phyloP scores from a whole-genome alignment of 1,139 yeast genomes.

The Diutina mesorugosa region DNA sequence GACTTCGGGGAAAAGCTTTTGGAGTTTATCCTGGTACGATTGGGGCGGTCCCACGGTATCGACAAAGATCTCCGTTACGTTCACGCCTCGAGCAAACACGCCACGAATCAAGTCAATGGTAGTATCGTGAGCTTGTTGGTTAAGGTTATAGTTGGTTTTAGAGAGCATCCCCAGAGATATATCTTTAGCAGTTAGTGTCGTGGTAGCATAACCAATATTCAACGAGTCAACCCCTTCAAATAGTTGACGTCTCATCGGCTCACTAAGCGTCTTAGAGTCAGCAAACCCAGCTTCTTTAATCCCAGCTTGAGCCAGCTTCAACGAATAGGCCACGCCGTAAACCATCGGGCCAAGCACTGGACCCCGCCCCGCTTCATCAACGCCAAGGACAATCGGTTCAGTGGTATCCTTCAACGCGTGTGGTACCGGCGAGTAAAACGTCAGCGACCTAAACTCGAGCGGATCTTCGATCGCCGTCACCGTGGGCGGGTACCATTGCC shows the following conservation, averaged over 20 bases:
- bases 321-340: constrained; percentile 75
- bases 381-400: constrained; percentile 51
- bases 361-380: constrained; percentile 97
- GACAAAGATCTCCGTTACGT: constrained; percentile 60
- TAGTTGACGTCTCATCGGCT: constrained; percentile 49
- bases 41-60: constrained; percentile 97
- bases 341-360: constrained; percentile 98
- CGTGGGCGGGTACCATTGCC: constrained; percentile 20
- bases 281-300: constrained; percentile 60
- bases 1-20: constrained; percentile 53
- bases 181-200: constrained; percentile 76
- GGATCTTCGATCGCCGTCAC: constrained; percentile 14
- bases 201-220: constrained; percentile 80
- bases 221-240: constrained; percentile 45
- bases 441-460: constrained; percentile 4
- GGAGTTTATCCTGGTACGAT: constrained; percentile 66
- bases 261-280: constrained; percentile 82
- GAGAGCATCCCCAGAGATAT: constrained; percentile 80
- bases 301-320: constrained; percentile 18
- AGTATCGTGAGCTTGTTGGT: constrained; percentile 93
- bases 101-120: constrained; percentile 65
- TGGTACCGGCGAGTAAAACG: constrained; percentile 9
- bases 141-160: constrained; percentile 45
- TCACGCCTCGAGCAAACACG: constrained; percentile 48
- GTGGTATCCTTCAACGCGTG: constrained; percentile 13